Evolutionary conservation across 768 basidiomycete genomes (phyloP), one percentile per base, ranked within the genome.

Genomic region (Boletus sensibilis): DNA sequence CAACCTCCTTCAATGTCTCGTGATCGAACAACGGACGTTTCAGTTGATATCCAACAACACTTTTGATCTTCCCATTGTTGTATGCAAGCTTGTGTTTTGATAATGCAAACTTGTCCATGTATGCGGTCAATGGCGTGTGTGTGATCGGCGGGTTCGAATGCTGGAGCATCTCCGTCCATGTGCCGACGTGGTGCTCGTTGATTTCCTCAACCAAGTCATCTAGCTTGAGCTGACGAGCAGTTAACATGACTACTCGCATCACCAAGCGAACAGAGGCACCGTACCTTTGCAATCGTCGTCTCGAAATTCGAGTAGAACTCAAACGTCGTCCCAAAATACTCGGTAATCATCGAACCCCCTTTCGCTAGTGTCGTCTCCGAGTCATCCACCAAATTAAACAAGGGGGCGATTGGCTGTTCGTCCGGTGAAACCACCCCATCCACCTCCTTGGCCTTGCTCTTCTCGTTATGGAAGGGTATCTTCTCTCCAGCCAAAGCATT

Each of bases 371-470:
- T 90, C 60, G 80, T 85, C 43, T 90, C 78, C 8, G 88, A 84
- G 59, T 92, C 87, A 64, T 93, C 92, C 60, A 85, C 92, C 63
- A 94, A 67, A 67, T 94, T 92, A 74, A 94, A 94, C n/a, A 93
- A 60, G 3, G 92, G 89, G 1, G 86, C 91, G 40, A 85, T 67
- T 7, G 87, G 75, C 60, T 83, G 85, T 65, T 75, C 72, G 50
- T 82, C 79, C 23, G 81, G 77, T 9, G 82, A 70, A 25, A 79
- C 74, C 72, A 86, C 80, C 40, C 86, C 88, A 37, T 83, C 78
- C 25, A 90, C 82, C 43, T 84, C 83, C 52, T 75, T 77, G 18
- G 82, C 75, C 67, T 86, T 88, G 64, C 75, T 80, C 75, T 87
- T 90, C 52, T 91, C 86, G 57, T 88, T 89, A 29, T 69, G 66